A percentile compares a stretch with the other conserved stretches of the same genome.
These are phyloP conservation scores for Thermothielavioides terrestris DNA, from an alignment of 495 filamentous ascomycete genomes.

Conservation along the genomic window DNA sequence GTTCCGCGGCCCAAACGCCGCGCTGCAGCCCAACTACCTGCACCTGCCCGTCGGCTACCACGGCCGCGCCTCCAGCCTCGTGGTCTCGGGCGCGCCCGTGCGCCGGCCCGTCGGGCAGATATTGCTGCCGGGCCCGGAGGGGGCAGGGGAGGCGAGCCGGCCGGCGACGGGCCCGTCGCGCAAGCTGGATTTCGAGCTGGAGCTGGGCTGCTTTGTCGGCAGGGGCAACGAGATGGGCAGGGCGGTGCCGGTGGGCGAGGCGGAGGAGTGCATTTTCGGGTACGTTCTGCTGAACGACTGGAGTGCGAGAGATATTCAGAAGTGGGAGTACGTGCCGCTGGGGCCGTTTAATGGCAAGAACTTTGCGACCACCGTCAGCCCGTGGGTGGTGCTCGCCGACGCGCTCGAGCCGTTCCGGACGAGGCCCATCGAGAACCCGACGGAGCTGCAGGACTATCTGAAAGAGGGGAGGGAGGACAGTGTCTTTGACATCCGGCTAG, in stretches of 20 bases:
- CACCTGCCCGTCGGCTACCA: slow-evolving; percentile 88
- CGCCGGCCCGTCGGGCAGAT: slow-evolving; percentile 78
- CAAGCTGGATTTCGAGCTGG: slow-evolving; percentile 78
- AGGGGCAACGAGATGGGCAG: slow-evolving; percentile 58
- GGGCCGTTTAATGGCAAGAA: slow-evolving; percentile 91
- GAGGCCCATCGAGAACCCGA: slow-evolving; percentile 53
- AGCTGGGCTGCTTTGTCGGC: slow-evolving; percentile 76
- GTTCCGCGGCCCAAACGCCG: slow-evolving; percentile 73
- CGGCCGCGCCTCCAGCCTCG: slow-evolving; percentile 70
- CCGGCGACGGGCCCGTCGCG: slow-evolving; percentile 56
- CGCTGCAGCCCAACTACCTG: slow-evolving; percentile 82
- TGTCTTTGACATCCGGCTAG: slow-evolving; percentile 66
- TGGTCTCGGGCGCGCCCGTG: slow-evolving; percentile 67
- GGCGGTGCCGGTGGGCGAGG: slow-evolving; percentile 49
- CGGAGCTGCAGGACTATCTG: slow-evolving; percentile 59
- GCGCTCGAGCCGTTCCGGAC: slow-evolving; percentile 62
- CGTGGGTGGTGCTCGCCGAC: slow-evolving; percentile 83
- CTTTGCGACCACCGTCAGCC: slow-evolving; percentile 79
- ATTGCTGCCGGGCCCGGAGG: slow-evolving; percentile 55
- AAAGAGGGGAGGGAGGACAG: slow-evolving; percentile 53
- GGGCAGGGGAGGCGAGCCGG: slow-evolving; percentile 45
- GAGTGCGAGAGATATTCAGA: slow-evolving; percentile 85
- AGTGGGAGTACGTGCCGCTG: slow-evolving; percentile 81
- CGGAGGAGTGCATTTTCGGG: slow-evolving; percentile 73
- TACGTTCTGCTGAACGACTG: slow-evolving; percentile 91